Evolutionary conservation across 2,329 filamentous ascomycete species (phyloP), one percentile per base, ranked within the genome.

Genomic region (Exophiala aquamarina): DNA sequence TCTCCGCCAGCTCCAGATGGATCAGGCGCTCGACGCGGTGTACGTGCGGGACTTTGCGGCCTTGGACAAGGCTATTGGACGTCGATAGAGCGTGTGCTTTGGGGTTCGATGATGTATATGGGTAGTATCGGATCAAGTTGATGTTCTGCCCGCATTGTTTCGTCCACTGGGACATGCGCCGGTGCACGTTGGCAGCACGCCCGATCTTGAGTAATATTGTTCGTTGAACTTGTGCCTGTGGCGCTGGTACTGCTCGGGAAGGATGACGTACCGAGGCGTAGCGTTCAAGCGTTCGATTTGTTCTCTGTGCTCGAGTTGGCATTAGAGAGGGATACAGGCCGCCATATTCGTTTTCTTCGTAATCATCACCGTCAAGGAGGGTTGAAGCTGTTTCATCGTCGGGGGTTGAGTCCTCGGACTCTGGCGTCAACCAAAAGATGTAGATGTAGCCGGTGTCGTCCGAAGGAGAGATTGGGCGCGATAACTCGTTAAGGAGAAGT

Each of bases 361-460:
- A 28, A 32, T 56, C 42, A 20, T 48, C 38, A 19, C 52, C 44
- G 26, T 57, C 54, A 28, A 84, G 74, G 39, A 87, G 72, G 9
- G 79, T 77, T 7, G 80, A 74, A 15, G 81, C 78, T 34, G 81
- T 73, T 54, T 82, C 83, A 28, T 74, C 72, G 0, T 83, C 75
- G 0, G 81, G 75, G 1, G 76, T 71, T 0, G 78, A 66, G 0
- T 75, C 65, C 6, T 80, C 70, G 2, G 76, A 77, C 28, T 79
- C 74, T 23, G 89, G 83, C 0, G 89, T 96, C 17, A 96, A 77
- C 90, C 92, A 96, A 76, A 97, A 98, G 68, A 98, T 95, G 76
- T 98, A 98, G 58, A 98, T 97, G 70, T 93, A 98, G 29, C 93
- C 93, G 10, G 86, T 75, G 58, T 94, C 88, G 56, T 93, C 88